A percentile compares a stretch with the other conserved stretches of the same genome.
Evolutionary conservation across 495 filamentous ascomycete species (phyloP).

Genomic region (Neurospora sp.): DNA sequence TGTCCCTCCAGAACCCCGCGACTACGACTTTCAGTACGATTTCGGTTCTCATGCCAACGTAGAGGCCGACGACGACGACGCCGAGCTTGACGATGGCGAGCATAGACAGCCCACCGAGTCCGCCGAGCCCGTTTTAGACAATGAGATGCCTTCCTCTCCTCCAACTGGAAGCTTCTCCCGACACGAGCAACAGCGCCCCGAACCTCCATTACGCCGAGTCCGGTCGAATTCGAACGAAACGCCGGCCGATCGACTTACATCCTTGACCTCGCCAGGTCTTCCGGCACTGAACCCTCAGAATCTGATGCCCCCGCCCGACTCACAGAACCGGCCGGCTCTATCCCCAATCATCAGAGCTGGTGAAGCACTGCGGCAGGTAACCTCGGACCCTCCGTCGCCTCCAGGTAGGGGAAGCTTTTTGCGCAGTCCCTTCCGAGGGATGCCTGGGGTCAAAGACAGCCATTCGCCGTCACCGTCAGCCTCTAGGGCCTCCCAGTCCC

Average conservation of each 20-base stretch:
- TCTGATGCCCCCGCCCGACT: conserved; percentile 12
- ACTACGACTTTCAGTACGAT: conserved; percentile 2
- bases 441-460: conserved; percentile 21
- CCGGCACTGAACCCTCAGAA: conserved; percentile 3
- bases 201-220: conserved; percentile 4
- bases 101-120: not conserved
- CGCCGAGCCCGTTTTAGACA: not conserved
- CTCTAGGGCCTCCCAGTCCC: conserved; percentile 1
- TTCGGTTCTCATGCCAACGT: not conserved
- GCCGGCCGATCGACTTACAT: conserved; percentile 16
- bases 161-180: conserved; percentile 6
- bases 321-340: conserved; percentile 28
- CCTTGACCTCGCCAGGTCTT: conserved; percentile 6
- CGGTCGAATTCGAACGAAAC: conserved; percentile 21
- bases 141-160: conserved; percentile 25
- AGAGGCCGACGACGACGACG: not conserved
- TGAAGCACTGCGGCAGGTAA: conserved; percentile 39
- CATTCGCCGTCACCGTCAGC: conserved; percentile 16
- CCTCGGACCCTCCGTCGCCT: conserved; percentile 42
- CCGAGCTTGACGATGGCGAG: conserved; percentile 3
- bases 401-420: conserved; percentile 30
- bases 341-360: conserved; percentile 45
- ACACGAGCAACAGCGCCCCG: not conserved
- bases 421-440: conserved; percentile 42
- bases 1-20: conserved; percentile 16